phyloP scores from a whole-genome alignment of 2,329 filamentous ascomycete genomes.

The Alternaria sp. region DNA sequence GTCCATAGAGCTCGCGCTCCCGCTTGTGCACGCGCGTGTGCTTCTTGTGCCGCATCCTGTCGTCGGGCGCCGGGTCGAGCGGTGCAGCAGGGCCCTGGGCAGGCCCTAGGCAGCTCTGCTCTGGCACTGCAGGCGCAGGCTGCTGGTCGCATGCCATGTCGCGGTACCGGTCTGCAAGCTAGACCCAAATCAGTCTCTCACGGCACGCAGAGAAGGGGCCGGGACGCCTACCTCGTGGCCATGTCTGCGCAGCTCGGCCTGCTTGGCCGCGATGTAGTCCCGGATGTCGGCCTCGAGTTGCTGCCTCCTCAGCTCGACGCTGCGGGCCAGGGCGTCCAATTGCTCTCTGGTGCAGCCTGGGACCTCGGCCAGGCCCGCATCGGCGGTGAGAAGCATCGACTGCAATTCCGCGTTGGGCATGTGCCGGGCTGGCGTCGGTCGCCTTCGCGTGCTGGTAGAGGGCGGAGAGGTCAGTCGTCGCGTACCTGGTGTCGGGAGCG shows the following conservation, averaged over 20 bases:
- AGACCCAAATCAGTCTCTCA: slow-evolving; percentile 33
- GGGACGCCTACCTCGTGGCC: slow-evolving; percentile 37
- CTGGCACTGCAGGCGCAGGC: slow-evolving; percentile 14
- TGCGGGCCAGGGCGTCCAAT: slow-evolving; percentile 40
- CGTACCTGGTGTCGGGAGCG: slow-evolving; percentile 36
- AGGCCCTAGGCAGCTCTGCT: neutral
- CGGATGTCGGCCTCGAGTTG: slow-evolving; percentile 46
- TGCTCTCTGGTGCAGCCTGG: slow-evolving; percentile 40
- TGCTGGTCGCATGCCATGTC: slow-evolving; percentile 36
- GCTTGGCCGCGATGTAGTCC: slow-evolving; percentile 42
- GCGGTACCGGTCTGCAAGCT: slow-evolving; percentile 44
- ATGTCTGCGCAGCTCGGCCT: slow-evolving; percentile 40
- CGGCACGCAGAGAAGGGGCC: neutral
- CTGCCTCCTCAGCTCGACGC: slow-evolving; percentile 43
- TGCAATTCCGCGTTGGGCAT: slow-evolving; percentile 21
- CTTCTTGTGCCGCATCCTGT: slow-evolving; percentile 42
- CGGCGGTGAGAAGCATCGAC: slow-evolving; percentile 41
- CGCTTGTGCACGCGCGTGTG: slow-evolving; percentile 47
- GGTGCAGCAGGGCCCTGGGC: slow-evolving; percentile 6
- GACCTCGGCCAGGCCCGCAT: slow-evolving; percentile 40
- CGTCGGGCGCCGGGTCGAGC: slow-evolving; percentile 23
- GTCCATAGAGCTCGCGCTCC: slow-evolving; percentile 46
- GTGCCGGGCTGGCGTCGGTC: slow-evolving; percentile 9
- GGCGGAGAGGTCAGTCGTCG: slow-evolving; percentile 21
- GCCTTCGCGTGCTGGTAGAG: slow-evolving; percentile 6